These are phyloP conservation scores for Talaromyces stipitatus DNA, from an alignment of 495 filamentous ascomycete species.

Conservation along the genomic window DNA sequence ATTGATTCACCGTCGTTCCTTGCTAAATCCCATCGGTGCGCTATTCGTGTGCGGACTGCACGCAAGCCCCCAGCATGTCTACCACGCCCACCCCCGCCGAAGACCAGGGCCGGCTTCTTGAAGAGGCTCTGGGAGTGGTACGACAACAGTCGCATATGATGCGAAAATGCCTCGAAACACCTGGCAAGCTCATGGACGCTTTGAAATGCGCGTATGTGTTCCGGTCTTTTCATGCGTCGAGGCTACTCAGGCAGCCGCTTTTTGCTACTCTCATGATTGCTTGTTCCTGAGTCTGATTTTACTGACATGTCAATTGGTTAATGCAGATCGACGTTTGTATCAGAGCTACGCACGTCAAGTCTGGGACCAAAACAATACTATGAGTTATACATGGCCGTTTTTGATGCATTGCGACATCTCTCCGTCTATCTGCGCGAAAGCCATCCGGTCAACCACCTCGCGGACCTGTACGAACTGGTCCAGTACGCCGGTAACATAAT, in stretches of 20 bases:
- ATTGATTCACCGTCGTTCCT: neutral
- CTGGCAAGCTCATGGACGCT: slow-evolving; percentile 98
- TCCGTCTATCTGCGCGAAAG: slow-evolving; percentile 94
- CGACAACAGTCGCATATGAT: slow-evolving; percentile 92
- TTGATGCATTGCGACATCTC: slow-evolving; percentile 94
- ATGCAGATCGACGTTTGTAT: slow-evolving; percentile 86
- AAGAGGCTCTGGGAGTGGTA: slow-evolving; percentile 93
- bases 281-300: neutral
- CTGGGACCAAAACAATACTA: slow-evolving; percentile 98
- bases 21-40: neutral
- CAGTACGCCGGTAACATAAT: slow-evolving; percentile 99
- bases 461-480: slow-evolving; percentile 96
- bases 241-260: slow-evolving; percentile 25
- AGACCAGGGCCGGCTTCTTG: slow-evolving; percentile 89
- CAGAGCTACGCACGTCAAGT: slow-evolving; percentile 91
- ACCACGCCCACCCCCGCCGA: slow-evolving; percentile 63
- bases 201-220: slow-evolving; percentile 88
- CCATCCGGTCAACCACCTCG: slow-evolving; percentile 94
- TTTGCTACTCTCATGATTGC: neutral
- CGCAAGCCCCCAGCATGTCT: slow-evolving; percentile 34
- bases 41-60: neutral
- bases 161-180: slow-evolving; percentile 95
- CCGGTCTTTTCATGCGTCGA: slow-evolving; percentile 3
- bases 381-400: slow-evolving; percentile 98
- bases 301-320: neutral